Base-by-base conservation (phyloP, 108 stramenopile species). In the Pelagomonas calceolata region DNA sequence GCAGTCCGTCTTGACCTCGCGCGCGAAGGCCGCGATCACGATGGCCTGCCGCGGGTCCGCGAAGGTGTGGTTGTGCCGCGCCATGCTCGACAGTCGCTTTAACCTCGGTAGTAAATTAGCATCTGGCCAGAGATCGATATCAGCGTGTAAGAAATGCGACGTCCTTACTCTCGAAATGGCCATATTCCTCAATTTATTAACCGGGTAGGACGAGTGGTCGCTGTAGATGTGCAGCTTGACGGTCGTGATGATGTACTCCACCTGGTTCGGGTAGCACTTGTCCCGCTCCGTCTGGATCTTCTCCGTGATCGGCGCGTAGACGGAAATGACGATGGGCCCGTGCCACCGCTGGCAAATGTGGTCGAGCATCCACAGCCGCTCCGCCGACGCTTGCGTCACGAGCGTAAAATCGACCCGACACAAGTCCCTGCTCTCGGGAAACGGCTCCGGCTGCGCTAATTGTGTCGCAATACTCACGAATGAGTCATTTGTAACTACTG, bases 111-210 rank as follows among this genome's bases (percentile, higher is more conserved):
- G n/a, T n/a, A n/a, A n/a, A n/a, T n/a, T n/a, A n/a, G n/a, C 21
- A 4, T 89, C 89, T 4, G 95, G 95, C 37, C 94, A 81, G 45
- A 94, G 85, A 75, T 95, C 95, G 30, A 93, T 85, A 85, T 96
- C 95, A 37, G 83, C 81, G 34, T 92, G 80, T 21, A 96, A 73
- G 36, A 93, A 84, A 75, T 96, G 93, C 44, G 87, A 89, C 21
- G 95, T 94, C 34, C 68, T 69, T 15, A 93, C 92, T 4, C 72
- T 73, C 64, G 86, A 86, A 66, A 96, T 73, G 21, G 89, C 95
- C 35, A 88, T 75, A 71, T 96, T 96, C 34, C 95, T 87, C 77
- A 96, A 79, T 12, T 75, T 75, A 79, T 96, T 96, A 66, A 96
- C 89, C 26, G 95, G 95, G 84, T 94, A 96, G 34, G 34, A 46